These are phyloP conservation scores for Saccharomycopsis oosterbeekiorum DNA, from an alignment of 805 yeast genomes.

Conservation along the genomic window DNA sequence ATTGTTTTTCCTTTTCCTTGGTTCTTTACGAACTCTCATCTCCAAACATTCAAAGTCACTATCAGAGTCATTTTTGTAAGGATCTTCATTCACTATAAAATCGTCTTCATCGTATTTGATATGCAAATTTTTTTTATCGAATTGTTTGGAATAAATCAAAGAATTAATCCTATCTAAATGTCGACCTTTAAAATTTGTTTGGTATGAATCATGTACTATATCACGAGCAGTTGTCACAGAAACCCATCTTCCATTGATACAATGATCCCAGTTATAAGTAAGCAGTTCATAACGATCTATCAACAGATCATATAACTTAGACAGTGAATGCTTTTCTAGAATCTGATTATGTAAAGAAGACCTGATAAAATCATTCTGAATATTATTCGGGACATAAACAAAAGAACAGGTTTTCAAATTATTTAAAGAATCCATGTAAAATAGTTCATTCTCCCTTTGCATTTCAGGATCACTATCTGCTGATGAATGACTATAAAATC, in stretches of 20 bases:
- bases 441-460: constrained; percentile 21
- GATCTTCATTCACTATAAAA: not conserved
- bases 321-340: not conserved
- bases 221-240: constrained; percentile 20
- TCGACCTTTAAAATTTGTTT: not conserved
- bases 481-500: constrained; percentile 3
- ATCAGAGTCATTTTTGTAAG: not conserved
- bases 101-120: not conserved
- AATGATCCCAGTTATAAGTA: not conserved
- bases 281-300: constrained; percentile 1
- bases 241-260: constrained; percentile 24
- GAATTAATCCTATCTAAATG: not conserved
- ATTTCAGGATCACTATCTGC: constrained; percentile 22
- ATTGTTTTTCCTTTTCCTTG: not conserved
- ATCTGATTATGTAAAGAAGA: not conserved
- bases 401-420: constrained; percentile 4
- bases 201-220: constrained; percentile 10
- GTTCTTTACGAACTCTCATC: not conserved
- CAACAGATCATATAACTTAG: not conserved
- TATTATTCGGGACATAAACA: constrained; percentile 1
- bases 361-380: not conserved
- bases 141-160: not conserved
- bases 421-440: constrained; percentile 22
- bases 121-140: not conserved
- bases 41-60: not conserved